Conservation (phyloP, 345 rosid species). For the Salix exigua region DNA sequence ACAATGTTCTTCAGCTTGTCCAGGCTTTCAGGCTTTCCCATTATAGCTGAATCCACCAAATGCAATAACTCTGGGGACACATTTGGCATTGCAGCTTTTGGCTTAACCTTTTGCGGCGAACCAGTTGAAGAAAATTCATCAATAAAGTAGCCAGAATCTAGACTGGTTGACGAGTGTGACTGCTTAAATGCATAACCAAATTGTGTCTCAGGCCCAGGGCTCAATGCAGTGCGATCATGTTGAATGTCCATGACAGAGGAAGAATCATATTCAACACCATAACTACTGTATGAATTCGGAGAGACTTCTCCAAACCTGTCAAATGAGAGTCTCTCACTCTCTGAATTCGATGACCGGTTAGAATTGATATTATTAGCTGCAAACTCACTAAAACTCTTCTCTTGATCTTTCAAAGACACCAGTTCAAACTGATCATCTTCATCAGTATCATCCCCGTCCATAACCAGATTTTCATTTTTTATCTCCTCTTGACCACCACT, state of each 20-base stretch:
- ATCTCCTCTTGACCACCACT: constrained; percentile 24
- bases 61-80: constrained; percentile 98
- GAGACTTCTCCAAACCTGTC: constrained; percentile 37
- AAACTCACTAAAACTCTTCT: constrained; percentile 32
- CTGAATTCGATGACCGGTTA: constrained; percentile 39
- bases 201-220: constrained; percentile 55
- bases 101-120: constrained; percentile 64
- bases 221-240: constrained; percentile 44
- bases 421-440: constrained; percentile 81
- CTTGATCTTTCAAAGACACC: constrained; percentile 72
- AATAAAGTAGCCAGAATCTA: constrained; percentile 44
- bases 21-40: constrained; percentile 95
- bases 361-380: constrained; percentile 29
- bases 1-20: constrained; percentile 85
- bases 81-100: constrained; percentile 72
- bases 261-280: constrained; percentile 37
- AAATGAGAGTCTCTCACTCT: constrained; percentile 37
- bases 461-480: constrained; percentile 20
- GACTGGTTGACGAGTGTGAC: constrained; percentile 48
- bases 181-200: constrained; percentile 35
- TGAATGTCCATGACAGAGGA: constrained; percentile 35
- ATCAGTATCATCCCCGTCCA: constrained; percentile 28
- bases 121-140: constrained; percentile 56
- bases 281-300: constrained; percentile 24
- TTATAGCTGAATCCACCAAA: constrained; percentile 96